Conservation (phyloP, 1,284 basidiomycete genomes). For the Marasmius oreades region DNA sequence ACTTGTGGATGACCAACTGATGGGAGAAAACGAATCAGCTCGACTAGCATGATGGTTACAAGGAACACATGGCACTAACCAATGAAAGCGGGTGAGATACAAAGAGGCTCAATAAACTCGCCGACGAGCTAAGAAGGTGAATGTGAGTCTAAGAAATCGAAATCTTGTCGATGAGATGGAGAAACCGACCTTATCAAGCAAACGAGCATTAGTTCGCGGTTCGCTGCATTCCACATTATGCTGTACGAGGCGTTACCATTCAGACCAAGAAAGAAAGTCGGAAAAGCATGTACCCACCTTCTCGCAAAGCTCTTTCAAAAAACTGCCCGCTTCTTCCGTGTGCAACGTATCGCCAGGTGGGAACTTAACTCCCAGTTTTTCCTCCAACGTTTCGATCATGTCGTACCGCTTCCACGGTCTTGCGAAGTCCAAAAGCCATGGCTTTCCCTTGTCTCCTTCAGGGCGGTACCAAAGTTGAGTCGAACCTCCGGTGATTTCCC, state of each 20-base stretch:
- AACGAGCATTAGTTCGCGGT: conserved; percentile 91
- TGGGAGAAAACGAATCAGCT: conserved; percentile 23
- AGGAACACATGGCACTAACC: conserved; percentile 39
- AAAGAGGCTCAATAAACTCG: conserved; percentile 96
- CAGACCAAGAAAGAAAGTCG: neutral
- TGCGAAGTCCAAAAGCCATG: conserved; percentile 81
- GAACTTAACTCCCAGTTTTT: conserved; percentile 91
- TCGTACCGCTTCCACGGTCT: conserved; percentile 99
- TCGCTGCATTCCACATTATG: conserved; percentile 98
- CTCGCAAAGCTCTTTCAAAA: conserved; percentile 79
- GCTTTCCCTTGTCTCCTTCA: conserved; percentile 83
- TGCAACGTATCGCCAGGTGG: conserved; percentile 91
- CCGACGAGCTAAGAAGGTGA: conserved; percentile 74
- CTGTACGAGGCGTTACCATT: conserved; percentile 38
- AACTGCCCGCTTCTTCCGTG: conserved; percentile 86
- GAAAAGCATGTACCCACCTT: conserved; percentile 52
- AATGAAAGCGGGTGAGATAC: conserved; percentile 96
- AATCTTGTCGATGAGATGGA: neutral
- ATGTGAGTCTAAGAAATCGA: neutral
- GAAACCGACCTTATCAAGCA: conserved; percentile 80
- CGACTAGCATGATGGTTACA: neutral
- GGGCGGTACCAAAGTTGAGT: conserved; percentile 91
- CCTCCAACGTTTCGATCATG: conserved; percentile 96
- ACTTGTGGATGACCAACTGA: conserved; percentile 94
- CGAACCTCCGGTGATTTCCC: conserved; percentile 78